phyloP scores from a whole-genome alignment of 306 rosid genomes.

The Lithocarpus polystachyus region DNA sequence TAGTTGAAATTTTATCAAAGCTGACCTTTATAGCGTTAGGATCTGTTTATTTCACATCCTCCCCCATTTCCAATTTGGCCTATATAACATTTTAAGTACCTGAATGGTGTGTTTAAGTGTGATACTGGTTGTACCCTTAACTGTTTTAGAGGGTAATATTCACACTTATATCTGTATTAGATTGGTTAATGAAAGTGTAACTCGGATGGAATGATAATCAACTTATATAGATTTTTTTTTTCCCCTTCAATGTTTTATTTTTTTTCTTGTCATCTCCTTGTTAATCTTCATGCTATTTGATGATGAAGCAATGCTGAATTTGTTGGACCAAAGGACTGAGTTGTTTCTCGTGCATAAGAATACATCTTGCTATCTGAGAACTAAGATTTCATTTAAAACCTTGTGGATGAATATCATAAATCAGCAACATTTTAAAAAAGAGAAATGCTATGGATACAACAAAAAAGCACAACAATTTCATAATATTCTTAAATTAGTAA shows the following conservation, averaged over 20 bases:
- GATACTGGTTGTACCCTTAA: slow-evolving; percentile 31
- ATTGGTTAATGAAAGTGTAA: slow-evolving; percentile 29
- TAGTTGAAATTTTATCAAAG: slow-evolving; percentile 42
- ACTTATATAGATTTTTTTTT: not conserved
- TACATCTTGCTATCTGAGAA: too few species aligned
- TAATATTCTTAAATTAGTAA: too few species aligned
- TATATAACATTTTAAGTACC: slow-evolving; percentile 22
- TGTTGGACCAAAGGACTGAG: too few species aligned
- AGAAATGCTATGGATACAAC: too few species aligned
- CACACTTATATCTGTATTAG: slow-evolving; percentile 27
- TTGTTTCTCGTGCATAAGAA: too few species aligned
- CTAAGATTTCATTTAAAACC: too few species aligned
- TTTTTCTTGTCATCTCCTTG: not conserved
- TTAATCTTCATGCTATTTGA: too few species aligned
- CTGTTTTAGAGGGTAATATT: slow-evolving; percentile 33
- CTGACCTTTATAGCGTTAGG: slow-evolving; percentile 43
- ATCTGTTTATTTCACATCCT: slow-evolving; percentile 37
- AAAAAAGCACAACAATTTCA: too few species aligned
- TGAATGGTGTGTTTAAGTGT: slow-evolving; percentile 52
- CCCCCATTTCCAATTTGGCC: slow-evolving; percentile 36
- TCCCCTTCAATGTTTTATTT: not conserved
- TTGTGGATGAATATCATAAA: too few species aligned
- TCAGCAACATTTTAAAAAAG: too few species aligned
- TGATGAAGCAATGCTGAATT: too few species aligned
- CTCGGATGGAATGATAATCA: not conserved